Percentiles rank a stretch among this genome's conserved stretches.
These are phyloP conservation scores for Calonectria pteridis DNA, from an alignment of 2,329 filamentous ascomycete species.

Conservation along the genomic window DNA sequence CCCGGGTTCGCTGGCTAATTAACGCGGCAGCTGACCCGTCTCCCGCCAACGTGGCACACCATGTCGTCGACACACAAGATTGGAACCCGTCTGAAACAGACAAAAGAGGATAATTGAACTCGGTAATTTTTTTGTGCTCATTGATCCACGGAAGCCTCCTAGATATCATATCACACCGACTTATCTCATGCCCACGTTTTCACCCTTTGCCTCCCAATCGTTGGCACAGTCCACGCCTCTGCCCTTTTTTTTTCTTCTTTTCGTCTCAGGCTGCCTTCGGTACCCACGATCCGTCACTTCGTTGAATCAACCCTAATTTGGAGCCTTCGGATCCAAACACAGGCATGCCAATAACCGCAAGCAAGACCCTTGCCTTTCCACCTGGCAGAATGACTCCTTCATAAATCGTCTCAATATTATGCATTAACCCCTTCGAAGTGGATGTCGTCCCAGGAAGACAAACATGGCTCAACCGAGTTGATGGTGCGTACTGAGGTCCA, in stretches of 20 bases:
- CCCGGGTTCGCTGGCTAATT: neutral
- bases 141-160: neutral
- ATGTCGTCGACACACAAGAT: neutral
- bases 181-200: neutral
- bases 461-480: neutral
- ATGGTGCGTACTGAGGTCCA: neutral
- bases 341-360: neutral
- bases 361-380: neutral
- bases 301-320: neutral
- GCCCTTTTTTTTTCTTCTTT: neutral
- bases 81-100: neutral
- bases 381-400: neutral
- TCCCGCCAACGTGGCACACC: slow-evolving; percentile 2
- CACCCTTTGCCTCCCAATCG: neutral
- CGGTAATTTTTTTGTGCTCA: slow-evolving; percentile 1
- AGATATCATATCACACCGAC: neutral
- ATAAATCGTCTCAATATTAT: neutral
- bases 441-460: neutral
- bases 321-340: neutral
- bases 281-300: neutral
- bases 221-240: neutral
- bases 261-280: neutral
- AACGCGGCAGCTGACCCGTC: neutral
- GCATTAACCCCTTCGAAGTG: neutral
- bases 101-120: neutral